phyloP scores from a whole-genome alignment of 2,329 filamentous ascomycete species.

The Bretziella fagacearum region DNA sequence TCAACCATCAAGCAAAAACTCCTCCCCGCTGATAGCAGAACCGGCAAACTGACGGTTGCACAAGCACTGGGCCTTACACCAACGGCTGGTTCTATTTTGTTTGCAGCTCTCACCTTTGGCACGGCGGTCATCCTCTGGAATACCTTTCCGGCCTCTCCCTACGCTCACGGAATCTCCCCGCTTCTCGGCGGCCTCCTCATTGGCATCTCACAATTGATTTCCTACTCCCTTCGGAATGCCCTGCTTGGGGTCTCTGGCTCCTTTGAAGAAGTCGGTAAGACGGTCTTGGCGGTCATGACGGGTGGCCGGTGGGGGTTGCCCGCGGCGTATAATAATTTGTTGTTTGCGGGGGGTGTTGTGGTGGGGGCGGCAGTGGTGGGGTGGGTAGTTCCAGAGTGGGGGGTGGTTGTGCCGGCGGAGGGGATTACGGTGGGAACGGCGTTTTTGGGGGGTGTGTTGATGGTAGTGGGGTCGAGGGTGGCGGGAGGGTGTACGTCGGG shows the following conservation, averaged over 20 bases:
- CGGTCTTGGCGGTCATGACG: conserved; percentile 29
- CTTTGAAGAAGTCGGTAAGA: conserved; percentile 43
- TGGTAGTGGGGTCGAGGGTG: conserved; percentile 43
- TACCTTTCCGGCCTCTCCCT: conserved; percentile 21
- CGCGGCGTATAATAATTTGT: conserved; percentile 26
- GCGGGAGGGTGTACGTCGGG: conserved; percentile 52
- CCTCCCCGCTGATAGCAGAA: neutral
- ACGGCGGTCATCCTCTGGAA: conserved; percentile 23
- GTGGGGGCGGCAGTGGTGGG: conserved; percentile 29
- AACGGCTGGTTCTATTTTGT: conserved; percentile 23
- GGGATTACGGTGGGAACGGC: conserved; percentile 25
- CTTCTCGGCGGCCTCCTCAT: conserved; percentile 41
- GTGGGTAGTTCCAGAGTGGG: conserved; percentile 14
- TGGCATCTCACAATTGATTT: conserved; percentile 39
- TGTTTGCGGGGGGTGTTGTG: conserved; percentile 36
- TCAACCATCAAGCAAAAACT: neutral
- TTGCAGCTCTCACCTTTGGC: conserved; percentile 27
- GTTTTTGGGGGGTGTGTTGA: conserved; percentile 35
- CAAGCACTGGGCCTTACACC: conserved; percentile 26
- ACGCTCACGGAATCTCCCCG: conserved; percentile 26
- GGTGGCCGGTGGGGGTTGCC: conserved; percentile 19
- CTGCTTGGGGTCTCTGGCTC: conserved; percentile 44
- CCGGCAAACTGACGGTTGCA: conserved; percentile 21
- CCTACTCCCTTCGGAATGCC: conserved; percentile 33
- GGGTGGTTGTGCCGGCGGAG: conserved; percentile 19